These are phyloP conservation scores for Monilinia fructicola DNA, from an alignment of 2,329 filamentous ascomycete species.

Conservation along the genomic window DNA sequence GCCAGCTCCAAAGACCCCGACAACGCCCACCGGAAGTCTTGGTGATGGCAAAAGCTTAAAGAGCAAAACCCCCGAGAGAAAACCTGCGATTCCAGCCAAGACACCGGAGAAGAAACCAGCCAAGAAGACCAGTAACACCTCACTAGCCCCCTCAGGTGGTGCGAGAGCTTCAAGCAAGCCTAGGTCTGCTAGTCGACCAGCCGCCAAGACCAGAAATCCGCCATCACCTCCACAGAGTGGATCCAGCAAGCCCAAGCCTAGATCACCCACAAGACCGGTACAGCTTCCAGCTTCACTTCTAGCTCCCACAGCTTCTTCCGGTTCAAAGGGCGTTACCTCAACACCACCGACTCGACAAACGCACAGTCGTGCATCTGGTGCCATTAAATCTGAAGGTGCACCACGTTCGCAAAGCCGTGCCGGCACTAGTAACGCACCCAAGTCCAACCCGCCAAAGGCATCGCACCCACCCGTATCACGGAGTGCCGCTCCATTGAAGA, in stretches of 20 bases:
- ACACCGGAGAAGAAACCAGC: slow-evolving; percentile 32
- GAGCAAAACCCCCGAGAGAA: slow-evolving; percentile 30
- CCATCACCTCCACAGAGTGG: slow-evolving; percentile 38
- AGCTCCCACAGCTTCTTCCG: slow-evolving; percentile 68
- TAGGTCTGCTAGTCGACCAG: slow-evolving; percentile 28
- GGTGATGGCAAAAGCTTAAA: slow-evolving; percentile 21
- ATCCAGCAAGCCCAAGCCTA: slow-evolving; percentile 59
- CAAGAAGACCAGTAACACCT: slow-evolving; percentile 31
- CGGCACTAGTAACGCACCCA: slow-evolving; percentile 28
- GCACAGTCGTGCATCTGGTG: slow-evolving; percentile 45
- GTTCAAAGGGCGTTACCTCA: slow-evolving; percentile 56
- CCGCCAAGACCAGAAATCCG: slow-evolving; percentile 33
- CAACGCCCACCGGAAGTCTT: slow-evolving; percentile 16
- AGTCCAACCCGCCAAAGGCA: slow-evolving; percentile 4
- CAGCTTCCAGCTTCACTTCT: slow-evolving; percentile 66
- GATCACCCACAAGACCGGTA: slow-evolving; percentile 68
- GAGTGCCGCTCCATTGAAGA: slow-evolving; percentile 36
- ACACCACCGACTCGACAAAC: slow-evolving; percentile 44
- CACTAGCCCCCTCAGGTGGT: slow-evolving; percentile 27
- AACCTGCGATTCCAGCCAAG: slow-evolving; percentile 36
- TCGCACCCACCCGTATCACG: slow-evolving; percentile 28
- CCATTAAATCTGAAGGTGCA: slow-evolving; percentile 40
- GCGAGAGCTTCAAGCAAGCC: slow-evolving; percentile 34
- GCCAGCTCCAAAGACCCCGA: slow-evolving; percentile 20
- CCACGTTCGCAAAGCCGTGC: slow-evolving; percentile 39